Evolutionary conservation across 2,329 filamentous ascomycete genomes (phyloP), one percentile per base, ranked within the genome.

Genomic region (Diplodia sapinea): DNA sequence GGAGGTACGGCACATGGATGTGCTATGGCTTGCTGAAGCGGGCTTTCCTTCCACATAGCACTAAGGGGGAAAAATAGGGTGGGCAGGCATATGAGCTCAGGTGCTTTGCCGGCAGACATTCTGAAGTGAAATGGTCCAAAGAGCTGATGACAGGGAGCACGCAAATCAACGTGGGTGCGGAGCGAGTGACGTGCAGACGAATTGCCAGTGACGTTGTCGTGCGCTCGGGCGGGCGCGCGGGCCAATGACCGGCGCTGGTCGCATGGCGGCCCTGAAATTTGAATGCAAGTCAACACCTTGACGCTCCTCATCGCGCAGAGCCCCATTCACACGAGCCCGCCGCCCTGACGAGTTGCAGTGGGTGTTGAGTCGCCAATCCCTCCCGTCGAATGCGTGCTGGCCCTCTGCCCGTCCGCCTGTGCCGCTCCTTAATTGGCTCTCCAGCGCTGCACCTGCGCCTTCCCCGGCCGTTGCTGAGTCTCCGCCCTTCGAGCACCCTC

Each of bases 331-430:
- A 29, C 63, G 50, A 51, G 50, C 51, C 50, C 50, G 51, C 51
- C 51, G 59, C 31, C 47, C 43, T 8, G 59, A 23, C 43, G 29
- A 36, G 59, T 63, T 26, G 29, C 43, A 17, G 59, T 63, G 59
- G 59, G 59, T 63, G 59, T 49, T 51, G 43, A 29, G 59, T 29
- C 47, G 59, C 59, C 59, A 38, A 20, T 63, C 11, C 20, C 49
- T 36, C 50, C 38, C 38, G 33, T 64, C 57, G 66, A 63, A 68
- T 68, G 66, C 66, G 38, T 55, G 66, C 50, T 68, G 66, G 57
- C 57, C 56, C 66, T 38, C 59, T 62, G 57, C 57, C 59, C 29
- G 50, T 26, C 57, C 50, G 66, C 66, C 33, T 31, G 40, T 33
- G 63, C 49, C 57, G 36, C 33, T 61, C 54, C 20, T 52, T 62